Percentiles rank a stretch among this genome's conserved stretches.
These are phyloP conservation scores for Plenodomus tracheiphilus DNA, from an alignment of 2,329 filamentous ascomycete species.

Conservation along the genomic window DNA sequence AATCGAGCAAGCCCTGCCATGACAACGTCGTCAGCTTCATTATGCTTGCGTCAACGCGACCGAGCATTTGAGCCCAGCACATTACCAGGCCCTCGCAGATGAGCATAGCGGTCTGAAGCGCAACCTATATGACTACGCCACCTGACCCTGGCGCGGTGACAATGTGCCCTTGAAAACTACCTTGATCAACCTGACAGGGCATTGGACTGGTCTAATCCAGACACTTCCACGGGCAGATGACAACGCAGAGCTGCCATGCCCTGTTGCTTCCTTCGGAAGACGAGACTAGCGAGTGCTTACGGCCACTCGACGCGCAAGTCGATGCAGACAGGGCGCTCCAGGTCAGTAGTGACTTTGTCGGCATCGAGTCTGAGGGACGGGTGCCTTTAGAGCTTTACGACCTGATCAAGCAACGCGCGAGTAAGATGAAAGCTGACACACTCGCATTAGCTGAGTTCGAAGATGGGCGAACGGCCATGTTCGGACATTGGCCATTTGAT, in stretches of 20 bases:
- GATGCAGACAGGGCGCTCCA: slow-evolving; percentile 32
- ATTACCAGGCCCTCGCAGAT: slow-evolving; percentile 29
- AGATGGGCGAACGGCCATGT: slow-evolving; percentile 17
- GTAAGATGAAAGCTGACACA: slow-evolving; percentile 25
- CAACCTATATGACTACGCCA: slow-evolving; percentile 30
- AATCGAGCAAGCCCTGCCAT: slow-evolving; percentile 28
- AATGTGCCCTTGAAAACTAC: slow-evolving; percentile 33
- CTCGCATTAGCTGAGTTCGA: slow-evolving; percentile 27
- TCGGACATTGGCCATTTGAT: slow-evolving; percentile 34
- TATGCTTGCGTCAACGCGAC: slow-evolving; percentile 35
- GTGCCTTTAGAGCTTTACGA: slow-evolving; percentile 31
- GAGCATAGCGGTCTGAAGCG: slow-evolving; percentile 25
- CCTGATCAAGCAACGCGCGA: slow-evolving; percentile 12
- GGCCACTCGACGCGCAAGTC: slow-evolving; percentile 21
- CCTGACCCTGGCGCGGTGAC: slow-evolving; percentile 35
- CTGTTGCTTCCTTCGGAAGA: slow-evolving; percentile 24
- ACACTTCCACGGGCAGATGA: slow-evolving; percentile 4
- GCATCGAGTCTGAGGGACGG: slow-evolving; percentile 33
- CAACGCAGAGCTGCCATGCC: slow-evolving; percentile 17
- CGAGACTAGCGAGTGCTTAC: slow-evolving; percentile 22
- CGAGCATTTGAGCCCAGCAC: slow-evolving; percentile 24
- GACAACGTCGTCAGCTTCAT: slow-evolving; percentile 33
- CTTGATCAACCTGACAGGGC: slow-evolving; percentile 21
- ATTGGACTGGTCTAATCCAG: slow-evolving; percentile 21
- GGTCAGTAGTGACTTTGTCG: slow-evolving; percentile 23